These are phyloP conservation scores for Citrullus colocynthis DNA, from an alignment of 306 rosid genomes.

Conservation along the genomic window DNA sequence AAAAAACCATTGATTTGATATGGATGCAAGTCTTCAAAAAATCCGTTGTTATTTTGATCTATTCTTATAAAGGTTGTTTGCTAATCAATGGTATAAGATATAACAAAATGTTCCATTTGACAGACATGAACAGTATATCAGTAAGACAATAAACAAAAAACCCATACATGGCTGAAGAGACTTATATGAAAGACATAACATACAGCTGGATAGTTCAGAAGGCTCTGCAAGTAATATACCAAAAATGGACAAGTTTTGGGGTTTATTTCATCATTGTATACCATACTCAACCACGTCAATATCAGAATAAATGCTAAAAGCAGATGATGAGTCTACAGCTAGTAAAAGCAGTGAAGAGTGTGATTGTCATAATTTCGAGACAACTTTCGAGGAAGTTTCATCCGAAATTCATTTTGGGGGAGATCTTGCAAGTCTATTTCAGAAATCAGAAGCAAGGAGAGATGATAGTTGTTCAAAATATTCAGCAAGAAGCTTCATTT, in stretches of 20 bases:
- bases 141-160: not conserved
- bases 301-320: slow-evolving; percentile 4
- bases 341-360: no score
- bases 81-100: not conserved
- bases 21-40: not conserved
- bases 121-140: not conserved
- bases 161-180: not conserved
- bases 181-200: not conserved
- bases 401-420: no score
- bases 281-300: slow-evolving; percentile 7
- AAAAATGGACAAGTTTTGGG: not conserved
- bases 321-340: no score
- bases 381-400: no score
- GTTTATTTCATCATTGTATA: not conserved
- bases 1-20: not conserved
- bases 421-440: no score
- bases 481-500: no score
- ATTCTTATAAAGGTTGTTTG: not conserved
- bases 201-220: not conserved
- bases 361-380: no score
- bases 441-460: no score
- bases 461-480: no score
- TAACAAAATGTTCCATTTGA: not conserved
- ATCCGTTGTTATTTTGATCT: not conserved
- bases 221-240: not conserved